Percentiles rank a stretch among this genome's conserved stretches.
Evolutionary conservation across 2,329 filamentous ascomycete species (phyloP).

Genomic region (Phialocephala subalpina): DNA sequence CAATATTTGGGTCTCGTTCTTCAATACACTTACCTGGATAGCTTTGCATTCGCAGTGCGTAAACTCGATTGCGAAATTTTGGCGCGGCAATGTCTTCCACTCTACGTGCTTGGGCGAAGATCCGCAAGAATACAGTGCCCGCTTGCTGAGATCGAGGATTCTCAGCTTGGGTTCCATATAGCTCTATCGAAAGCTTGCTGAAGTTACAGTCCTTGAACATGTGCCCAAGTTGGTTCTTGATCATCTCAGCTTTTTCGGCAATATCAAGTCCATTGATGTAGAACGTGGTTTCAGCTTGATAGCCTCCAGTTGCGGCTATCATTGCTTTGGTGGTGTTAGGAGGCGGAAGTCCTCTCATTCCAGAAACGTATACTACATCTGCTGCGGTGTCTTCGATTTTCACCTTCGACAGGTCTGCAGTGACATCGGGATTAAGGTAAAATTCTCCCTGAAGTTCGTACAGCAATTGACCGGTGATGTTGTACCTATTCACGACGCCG

Average conservation of each 20-base stretch:
- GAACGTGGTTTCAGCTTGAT: conserved; percentile 39
- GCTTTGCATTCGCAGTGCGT: conserved; percentile 51
- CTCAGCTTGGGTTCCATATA: conserved; percentile 32
- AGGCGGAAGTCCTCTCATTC: conserved; percentile 33
- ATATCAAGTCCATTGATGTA: conserved; percentile 41
- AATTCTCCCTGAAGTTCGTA: conserved; percentile 51
- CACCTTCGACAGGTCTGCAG: conserved; percentile 44
- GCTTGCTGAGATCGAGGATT: conserved; percentile 39
- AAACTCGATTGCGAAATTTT: conserved; percentile 45
- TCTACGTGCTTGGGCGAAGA: conserved; percentile 37
- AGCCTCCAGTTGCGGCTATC: conserved; percentile 41
- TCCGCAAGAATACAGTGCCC: conserved; percentile 35
- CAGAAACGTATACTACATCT: conserved; percentile 36
- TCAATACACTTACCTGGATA: conserved; percentile 41
- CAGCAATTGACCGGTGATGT: conserved; percentile 48
- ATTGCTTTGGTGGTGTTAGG: conserved; percentile 38
- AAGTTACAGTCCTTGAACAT: conserved; percentile 44
- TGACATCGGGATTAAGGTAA: conserved; percentile 49
- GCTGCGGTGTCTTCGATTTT: conserved; percentile 24
- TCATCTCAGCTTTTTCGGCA: conserved; percentile 38
- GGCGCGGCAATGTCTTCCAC: conserved; percentile 32
- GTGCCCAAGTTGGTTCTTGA: conserved; percentile 35
- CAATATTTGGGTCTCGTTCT: not conserved
- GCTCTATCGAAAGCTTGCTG: conserved; percentile 46
- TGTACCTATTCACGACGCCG: conserved; percentile 48